Evolutionary conservation across 1,284 basidiomycete species (phyloP).

Genomic region (Cryptococcus sp.): DNA sequence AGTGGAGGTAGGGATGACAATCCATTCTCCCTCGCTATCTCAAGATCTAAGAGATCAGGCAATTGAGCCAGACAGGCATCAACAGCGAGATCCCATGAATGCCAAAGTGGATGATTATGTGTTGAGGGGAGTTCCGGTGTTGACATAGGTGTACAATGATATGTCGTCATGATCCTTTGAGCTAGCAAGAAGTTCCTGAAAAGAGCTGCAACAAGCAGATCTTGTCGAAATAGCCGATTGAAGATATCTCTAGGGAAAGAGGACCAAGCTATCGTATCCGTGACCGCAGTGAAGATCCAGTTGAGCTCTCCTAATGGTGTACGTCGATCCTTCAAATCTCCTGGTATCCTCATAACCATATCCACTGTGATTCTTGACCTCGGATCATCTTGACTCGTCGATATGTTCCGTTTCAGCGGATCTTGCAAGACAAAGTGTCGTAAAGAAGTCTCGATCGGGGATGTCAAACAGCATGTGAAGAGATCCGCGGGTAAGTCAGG

Average conservation of each 20-base stretch:
- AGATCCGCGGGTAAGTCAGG: constrained; percentile 95
- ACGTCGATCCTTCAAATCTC: constrained; percentile 90
- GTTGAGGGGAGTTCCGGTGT: constrained; percentile 87
- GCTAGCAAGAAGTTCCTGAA: constrained; percentile 96
- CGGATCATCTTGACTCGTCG: constrained; percentile 53
- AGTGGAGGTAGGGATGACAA: constrained; percentile 35
- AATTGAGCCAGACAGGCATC: constrained; percentile 93
- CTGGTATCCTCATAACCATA: constrained; percentile 92
- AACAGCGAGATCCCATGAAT: constrained; percentile 95
- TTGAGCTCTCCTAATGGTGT: constrained; percentile 96
- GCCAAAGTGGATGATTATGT: constrained; percentile 93
- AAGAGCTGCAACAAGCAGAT: constrained; percentile 89
- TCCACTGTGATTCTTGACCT: constrained; percentile 64
- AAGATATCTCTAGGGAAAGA: constrained; percentile 91
- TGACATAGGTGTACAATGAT: constrained; percentile 94
- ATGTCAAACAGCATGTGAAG: constrained; percentile 96
- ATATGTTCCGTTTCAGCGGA: constrained; percentile 60
- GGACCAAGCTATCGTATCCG: constrained; percentile 98
- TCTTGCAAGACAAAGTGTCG: constrained; percentile 92
- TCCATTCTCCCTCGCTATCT: constrained; percentile 50
- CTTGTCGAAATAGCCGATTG: constrained; percentile 89
- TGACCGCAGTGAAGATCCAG: constrained; percentile 99
- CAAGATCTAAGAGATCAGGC: constrained; percentile 68
- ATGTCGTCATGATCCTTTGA: constrained; percentile 97
- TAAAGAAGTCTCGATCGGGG: constrained; percentile 94